These are phyloP conservation scores for Aspergillus aculeatinus DNA, from an alignment of 2,329 filamentous ascomycete genomes.

Conservation along the genomic window DNA sequence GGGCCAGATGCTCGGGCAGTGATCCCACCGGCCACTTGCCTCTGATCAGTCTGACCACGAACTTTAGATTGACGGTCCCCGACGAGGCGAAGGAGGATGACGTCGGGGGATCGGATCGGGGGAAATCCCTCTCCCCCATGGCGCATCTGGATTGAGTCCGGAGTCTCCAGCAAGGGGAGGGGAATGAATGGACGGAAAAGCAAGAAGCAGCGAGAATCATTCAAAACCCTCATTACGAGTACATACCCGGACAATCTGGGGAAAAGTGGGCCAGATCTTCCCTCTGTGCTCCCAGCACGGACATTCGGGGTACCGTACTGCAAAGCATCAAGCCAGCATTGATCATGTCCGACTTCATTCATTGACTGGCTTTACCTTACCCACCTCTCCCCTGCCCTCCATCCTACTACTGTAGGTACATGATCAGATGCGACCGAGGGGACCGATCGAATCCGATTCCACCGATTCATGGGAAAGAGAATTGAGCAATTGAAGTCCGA, in stretches of 20 bases:
- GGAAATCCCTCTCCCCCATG: neutral
- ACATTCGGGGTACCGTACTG: constrained; percentile 12
- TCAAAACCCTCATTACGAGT: neutral
- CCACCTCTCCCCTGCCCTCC: neutral
- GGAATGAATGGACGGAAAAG: neutral
- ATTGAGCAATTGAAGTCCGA: neutral
- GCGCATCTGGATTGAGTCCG: neutral
- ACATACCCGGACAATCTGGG: constrained; percentile 20
- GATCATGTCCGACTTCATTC: neutral
- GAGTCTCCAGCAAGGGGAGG: neutral
- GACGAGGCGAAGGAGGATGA: neutral
- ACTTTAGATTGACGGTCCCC: neutral
- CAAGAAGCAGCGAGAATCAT: neutral
- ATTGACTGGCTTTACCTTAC: neutral
- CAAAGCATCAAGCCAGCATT: constrained; percentile 4
- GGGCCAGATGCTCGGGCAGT: constrained; percentile 15
- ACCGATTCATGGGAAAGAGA: neutral
- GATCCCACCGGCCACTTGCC: constrained; percentile 19
- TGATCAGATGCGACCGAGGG: neutral
- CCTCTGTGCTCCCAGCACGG: constrained; percentile 18
- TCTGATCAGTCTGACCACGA: constrained; percentile 3
- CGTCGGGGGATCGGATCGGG: neutral
- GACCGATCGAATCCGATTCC: neutral
- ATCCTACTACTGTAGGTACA: constrained; percentile 5
- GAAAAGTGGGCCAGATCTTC: constrained; percentile 26